Conservation (phyloP, 2,329 filamentous ascomycete species). For the Arachnomyces sp. region DNA sequence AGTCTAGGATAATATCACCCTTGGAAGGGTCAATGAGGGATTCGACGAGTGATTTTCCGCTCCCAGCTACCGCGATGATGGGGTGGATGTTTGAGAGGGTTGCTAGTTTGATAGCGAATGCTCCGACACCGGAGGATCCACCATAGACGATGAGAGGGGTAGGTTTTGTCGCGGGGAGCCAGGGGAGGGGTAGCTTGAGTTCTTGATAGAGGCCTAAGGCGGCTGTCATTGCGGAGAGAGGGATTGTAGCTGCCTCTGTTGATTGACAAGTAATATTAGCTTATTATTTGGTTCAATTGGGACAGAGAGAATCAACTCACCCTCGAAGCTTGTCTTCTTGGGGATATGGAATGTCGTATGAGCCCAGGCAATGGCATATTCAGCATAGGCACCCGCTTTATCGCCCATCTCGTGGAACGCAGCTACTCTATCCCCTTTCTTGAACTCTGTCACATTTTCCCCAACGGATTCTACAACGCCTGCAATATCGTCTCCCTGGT, state of each 20-base stretch:
- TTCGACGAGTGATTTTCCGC: slow-evolving; percentile 45
- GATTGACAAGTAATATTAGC: slow-evolving; percentile 7
- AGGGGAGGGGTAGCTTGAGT: slow-evolving; percentile 45
- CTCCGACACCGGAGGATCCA: slow-evolving; percentile 48
- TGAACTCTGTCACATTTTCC: slow-evolving; percentile 46
- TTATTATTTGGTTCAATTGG: neutral
- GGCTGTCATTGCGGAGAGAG: slow-evolving; percentile 49
- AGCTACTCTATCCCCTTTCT: slow-evolving; percentile 48
- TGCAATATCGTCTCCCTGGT: slow-evolving; percentile 47
- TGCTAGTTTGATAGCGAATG: slow-evolving; percentile 53
- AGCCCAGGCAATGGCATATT: slow-evolving; percentile 48
- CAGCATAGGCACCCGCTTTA: slow-evolving; percentile 47
- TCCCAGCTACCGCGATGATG: slow-evolving; percentile 53
- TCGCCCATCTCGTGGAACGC: slow-evolving; percentile 43
- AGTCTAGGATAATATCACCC: slow-evolving; percentile 55
- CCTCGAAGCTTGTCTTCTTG: slow-evolving; percentile 44
- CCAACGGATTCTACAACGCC: slow-evolving; percentile 47
- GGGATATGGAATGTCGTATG: slow-evolving; percentile 51
- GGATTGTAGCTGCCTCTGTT: slow-evolving; percentile 49
- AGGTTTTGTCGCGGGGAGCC: slow-evolving; percentile 29
- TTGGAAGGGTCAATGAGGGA: slow-evolving; percentile 45
- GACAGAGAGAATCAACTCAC: slow-evolving; percentile 20
- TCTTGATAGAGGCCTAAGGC: slow-evolving; percentile 44
- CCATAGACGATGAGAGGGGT: slow-evolving; percentile 44
- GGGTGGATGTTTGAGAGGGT: slow-evolving; percentile 51